Evolutionary conservation across 768 basidiomycete species (phyloP), one percentile per base, ranked within the genome.

Genomic region (Antrodiella citrinella): DNA sequence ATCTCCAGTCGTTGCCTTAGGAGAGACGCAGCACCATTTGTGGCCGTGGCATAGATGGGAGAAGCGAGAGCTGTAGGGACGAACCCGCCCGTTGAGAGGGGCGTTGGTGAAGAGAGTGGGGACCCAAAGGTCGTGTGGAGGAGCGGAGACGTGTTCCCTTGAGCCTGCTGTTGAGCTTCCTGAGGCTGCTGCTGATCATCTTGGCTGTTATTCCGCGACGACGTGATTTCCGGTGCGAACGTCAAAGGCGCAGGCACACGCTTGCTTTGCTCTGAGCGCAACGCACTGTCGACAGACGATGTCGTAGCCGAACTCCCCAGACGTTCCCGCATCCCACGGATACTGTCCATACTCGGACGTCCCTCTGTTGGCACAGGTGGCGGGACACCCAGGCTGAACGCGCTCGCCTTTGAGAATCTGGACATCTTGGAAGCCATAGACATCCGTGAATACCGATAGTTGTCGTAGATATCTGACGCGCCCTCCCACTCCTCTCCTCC

Each of bases 401-500:
- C 60, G 0, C 69, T 72, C 20, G 62, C 58, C 56, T 67, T 70
- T 35, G 71, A 70, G 20, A 61, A 62, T 24, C 65, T 41, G 15
- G 68, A 71, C 62, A 69, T 54, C 62, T 63, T 67, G 45, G 70
- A 70, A 1, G 70, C 70, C 49, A 78, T 68, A 0, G 82, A 85
- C 47, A 72, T 73, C 4, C 81, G 69, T 18, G 84, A 85, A 54
- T 87, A 87, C 20, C 83, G 74, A 60, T 90, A 90, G 53, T 86
- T 78, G 62, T 90, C 87, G 54, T 90, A 90, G 46, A 90, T 87
- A 55, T 87, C 84, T 1, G 72, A 73, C 7, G 76, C 80, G 20
- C 78, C 79, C 48, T 87, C 86, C 78, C 84, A 86, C 48, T 82
- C 69, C 24, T 72, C 69, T 1, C 67, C 68, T 1, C 54, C 58